Conservation (phyloP, 768 basidiomycete genomes). For the Sarcodon sp. region DNA sequence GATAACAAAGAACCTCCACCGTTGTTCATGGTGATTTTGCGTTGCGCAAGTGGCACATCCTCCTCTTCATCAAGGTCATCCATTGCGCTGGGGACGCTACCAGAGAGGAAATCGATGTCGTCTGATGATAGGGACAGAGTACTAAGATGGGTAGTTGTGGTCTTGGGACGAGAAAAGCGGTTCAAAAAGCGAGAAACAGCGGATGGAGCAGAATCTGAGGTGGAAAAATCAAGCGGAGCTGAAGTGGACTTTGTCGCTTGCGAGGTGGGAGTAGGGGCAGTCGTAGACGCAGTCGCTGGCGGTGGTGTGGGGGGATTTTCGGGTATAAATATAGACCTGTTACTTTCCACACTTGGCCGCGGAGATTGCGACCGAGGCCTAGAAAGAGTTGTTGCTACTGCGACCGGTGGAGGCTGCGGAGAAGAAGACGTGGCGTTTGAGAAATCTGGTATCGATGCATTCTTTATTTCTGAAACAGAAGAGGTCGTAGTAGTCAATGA, state of each 20-base stretch:
- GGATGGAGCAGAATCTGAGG: slow-evolving; percentile 26
- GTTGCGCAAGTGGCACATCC: slow-evolving; percentile 19
- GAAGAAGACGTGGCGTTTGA: background rate
- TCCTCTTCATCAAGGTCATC: slow-evolving; percentile 27
- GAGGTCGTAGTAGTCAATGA: slow-evolving; percentile 1
- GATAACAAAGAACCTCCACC: slow-evolving; percentile 15
- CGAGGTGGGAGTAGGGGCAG: slow-evolving; percentile 1
- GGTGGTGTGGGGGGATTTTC: background rate
- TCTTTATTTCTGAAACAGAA: background rate
- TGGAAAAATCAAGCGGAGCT: background rate
- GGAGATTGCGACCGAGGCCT: slow-evolving; percentile 4
- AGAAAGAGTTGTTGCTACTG: slow-evolving; percentile 2
- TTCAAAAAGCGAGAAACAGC: slow-evolving; percentile 77
- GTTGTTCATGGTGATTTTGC: slow-evolving; percentile 28
- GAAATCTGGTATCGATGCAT: background rate
- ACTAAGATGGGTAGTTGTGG: slow-evolving; percentile 24
- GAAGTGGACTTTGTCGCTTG: slow-evolving; percentile 5
- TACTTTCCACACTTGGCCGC: slow-evolving; percentile 10
- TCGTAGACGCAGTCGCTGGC: background rate
- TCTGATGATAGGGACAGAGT: slow-evolving; percentile 65
- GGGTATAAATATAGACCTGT: slow-evolving; percentile 1
- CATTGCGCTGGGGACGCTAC: slow-evolving; percentile 41
- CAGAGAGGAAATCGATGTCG: slow-evolving; percentile 74
- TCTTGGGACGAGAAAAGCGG: slow-evolving; percentile 41
- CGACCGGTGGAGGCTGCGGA: background rate